Base-by-base conservation (phyloP, 1,139 yeast species). In the Kluyveromyces marxianus region DNA sequence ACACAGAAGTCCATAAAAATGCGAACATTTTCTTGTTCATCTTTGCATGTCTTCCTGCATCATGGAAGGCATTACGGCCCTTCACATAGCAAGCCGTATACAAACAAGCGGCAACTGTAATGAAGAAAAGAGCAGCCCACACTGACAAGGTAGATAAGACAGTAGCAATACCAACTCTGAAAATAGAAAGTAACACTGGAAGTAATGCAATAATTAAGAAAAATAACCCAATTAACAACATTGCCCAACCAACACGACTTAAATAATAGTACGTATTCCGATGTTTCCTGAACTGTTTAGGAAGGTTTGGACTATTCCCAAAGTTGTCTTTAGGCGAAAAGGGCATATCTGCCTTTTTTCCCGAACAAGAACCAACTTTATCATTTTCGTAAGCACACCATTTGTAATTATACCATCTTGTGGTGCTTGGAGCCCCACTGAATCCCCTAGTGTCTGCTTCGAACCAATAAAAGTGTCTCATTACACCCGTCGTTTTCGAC, bases 391-490 rank as follows among this genome's bases (percentile, higher is more conserved):
- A 77, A 30, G 73, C 79, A 68, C 95, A 87, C 50, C 71, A 59
- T 44, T 75, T 72, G 66, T 84, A 86, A 55, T 73, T 70, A n/a
- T 88, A 83, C 95, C 95, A 86, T 63, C 87, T 72, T 3, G 81
- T 71, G 32, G 65, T 57, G 26, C 62, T 54, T 4, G 66, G 60
- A 28, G 83, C 79, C 39, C 75, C 74, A 8, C 73, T 59, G 47
- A 82, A 75, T 21, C 65, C 66, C n/a, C 75, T 64, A 29, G 94
- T 82, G 51, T 79, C 80, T 24, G 85, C 89, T 59, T 81, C 71
- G 35, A 87, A 66, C 83, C 86, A 85, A 67, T 79, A 85, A 63
- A 84, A 80, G 49, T 71, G 66, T 48, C 72, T 71, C 48, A 84
- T 60, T 2, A 80, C 75, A 4, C 74, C 68, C 10, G 60, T 54